Evolutionary conservation across 179 eudicot genomes (phyloP), one percentile per base, ranked within the genome.

Genomic region (Monotropa hypopitys): DNA sequence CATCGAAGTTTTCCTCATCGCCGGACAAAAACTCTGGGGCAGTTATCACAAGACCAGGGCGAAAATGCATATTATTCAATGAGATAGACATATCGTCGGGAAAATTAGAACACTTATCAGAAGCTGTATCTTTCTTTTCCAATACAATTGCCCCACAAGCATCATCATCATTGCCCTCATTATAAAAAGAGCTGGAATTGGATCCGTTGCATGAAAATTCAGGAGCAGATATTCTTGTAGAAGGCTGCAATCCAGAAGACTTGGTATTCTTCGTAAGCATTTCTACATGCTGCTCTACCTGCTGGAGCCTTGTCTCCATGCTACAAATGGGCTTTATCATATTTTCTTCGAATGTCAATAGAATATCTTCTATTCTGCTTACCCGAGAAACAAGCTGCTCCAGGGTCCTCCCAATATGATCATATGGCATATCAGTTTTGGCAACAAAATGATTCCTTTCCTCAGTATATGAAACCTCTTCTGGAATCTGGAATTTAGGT

Each of bases 221-320:
- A 70, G 98, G 90, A 77, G 91, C 92, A 80, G 86, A 81, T 57
- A 88, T 74, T 80, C 87, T 85, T n/a, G 79, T 78, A 79, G 85
- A 74, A 56, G 74, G 71, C 63, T 70, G 80, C 72, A 79, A 76
- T 80, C 70, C 77, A 70, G 88, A 77, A 80, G 54, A 46, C 21
- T 71, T 74, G 73, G 86, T 74, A 81, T 77, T 83, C 75, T 89
- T 85, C 45, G 71, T 75, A 59, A 89, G 84, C 45, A 76, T 76
- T 54, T 90, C 92, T 63, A 96, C 75, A 47, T 91, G 89, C 71
- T 87, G 84, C 81, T 96, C 99, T 32, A 93, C 87, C 85, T 42
- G 84, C 76, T 89, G 89, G 74, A 96, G 96, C 88, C 98, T 90
- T 73, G 84, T 81, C 83, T 93, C 97, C 80, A 95, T 90, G 78